Evolutionary conservation across 148 eudicot genomes (phyloP), one percentile per base, ranked within the genome.

Genomic region (Amaranthus palmeri): DNA sequence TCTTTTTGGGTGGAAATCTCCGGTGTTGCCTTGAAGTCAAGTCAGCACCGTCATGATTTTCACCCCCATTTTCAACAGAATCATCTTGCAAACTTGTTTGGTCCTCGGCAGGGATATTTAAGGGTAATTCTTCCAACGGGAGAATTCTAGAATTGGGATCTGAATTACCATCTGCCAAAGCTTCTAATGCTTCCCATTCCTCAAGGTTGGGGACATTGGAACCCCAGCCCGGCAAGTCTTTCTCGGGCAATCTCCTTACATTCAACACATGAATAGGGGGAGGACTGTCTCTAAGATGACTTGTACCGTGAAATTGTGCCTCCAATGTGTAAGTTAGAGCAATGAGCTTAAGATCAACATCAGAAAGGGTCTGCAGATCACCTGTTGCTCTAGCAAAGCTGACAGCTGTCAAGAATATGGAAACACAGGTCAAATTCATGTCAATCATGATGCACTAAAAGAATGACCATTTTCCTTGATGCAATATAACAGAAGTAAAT

Each of bases 171-270:
- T 86, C 93, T 8, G 67, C 46, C 8, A 74, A 75, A 69, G 70
- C 74, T 79, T 85, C 98, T 61, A 91, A 74, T 6, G 96, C 98
- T 83, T 95, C 93, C 98, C 98, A 95, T 78, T 95, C 97, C 74
- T 84, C 90, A 64, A 88, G 81, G 74, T 95, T 95, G 43, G 97
- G 90, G 63, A 95, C 97, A 81, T 95, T 95, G 61, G 85, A 78
- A 12, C 98, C 98, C 98, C 98, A 95, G 11, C 98, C 96, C 15
- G 97, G 98, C 82, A 95, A 64, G 25, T 95, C 97, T 75, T 89
- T 95, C 80, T 91, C 97, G 8, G 97, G 96, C 51, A 95, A 84
- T 85, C 90, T 86, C 76, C 83, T 88, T 46, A 95, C 96, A 66
- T 89, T 95, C 71, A 85, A 81, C 3, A 87, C 81, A 57, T 88